Percentiles rank a stretch among this genome's conserved stretches.
These are phyloP conservation scores for Fusarium tricinctum DNA, from an alignment of 2,329 filamentous ascomycete genomes.

Conservation along the genomic window DNA sequence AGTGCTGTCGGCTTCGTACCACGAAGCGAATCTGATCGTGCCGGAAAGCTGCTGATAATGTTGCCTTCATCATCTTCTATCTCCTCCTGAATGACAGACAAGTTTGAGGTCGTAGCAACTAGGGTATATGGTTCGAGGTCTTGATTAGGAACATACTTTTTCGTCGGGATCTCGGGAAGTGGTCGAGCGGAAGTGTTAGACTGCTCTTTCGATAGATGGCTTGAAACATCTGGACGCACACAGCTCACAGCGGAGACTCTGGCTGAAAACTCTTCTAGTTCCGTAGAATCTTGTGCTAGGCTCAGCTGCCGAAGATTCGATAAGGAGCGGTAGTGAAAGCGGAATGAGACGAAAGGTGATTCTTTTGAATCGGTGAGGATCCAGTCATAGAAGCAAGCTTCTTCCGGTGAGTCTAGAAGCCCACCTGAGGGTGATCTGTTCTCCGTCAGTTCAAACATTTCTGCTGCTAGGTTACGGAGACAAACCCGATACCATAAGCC, in stretches of 20 bases:
- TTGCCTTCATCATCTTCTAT: constrained; percentile 31
- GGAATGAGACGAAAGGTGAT: constrained; percentile 66
- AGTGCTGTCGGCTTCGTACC: background rate
- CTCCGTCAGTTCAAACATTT: constrained; percentile 16
- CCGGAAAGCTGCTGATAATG: constrained; percentile 17
- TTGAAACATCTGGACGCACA: background rate
- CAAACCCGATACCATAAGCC: constrained; percentile 68
- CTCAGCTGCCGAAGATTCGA: constrained; percentile 63
- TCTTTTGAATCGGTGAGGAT: constrained; percentile 65
- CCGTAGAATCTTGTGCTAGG: constrained; percentile 56
- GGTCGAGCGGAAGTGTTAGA: constrained; percentile 28
- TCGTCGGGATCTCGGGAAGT: constrained; percentile 42
- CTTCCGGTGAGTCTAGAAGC: constrained; percentile 65
- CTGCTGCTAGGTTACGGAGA: constrained; percentile 2
- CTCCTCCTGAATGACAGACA: constrained; percentile 46
- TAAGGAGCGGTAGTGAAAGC: constrained; percentile 70
- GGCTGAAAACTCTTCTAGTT: background rate
- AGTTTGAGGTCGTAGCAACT: constrained; percentile 28
- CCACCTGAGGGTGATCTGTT: constrained; percentile 67
- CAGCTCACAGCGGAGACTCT: background rate
- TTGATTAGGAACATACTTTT: constrained; percentile 3
- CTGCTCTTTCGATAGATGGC: background rate
- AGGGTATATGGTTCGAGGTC: constrained; percentile 19
- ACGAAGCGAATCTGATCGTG: constrained; percentile 21
- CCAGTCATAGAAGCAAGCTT: constrained; percentile 67